phyloP scores from a whole-genome alignment of 2,329 filamentous ascomycete genomes.

The Ceratocystis ficicola region DNA sequence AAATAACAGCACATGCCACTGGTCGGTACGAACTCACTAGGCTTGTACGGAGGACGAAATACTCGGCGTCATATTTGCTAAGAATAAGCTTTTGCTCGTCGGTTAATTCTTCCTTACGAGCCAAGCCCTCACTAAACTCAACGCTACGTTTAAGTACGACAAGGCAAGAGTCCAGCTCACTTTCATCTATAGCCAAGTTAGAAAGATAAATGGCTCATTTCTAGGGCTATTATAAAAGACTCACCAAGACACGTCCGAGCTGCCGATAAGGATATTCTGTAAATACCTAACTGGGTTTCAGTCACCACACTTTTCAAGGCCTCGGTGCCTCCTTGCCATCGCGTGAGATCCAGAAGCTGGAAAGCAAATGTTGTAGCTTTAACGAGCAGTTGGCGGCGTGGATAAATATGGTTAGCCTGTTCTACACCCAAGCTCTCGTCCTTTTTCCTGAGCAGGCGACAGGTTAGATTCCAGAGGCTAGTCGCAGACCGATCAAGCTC shows the following conservation, averaged over 20 bases:
- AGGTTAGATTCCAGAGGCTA: constrained; percentile 55
- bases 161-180: constrained; percentile 45
- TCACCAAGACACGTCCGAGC: constrained; percentile 50
- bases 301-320: constrained; percentile 24
- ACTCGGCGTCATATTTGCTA: constrained; percentile 38
- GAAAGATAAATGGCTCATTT: neutral
- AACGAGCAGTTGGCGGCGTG: constrained; percentile 29
- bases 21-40: constrained; percentile 39
- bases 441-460: constrained; percentile 40
- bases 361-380: constrained; percentile 48
- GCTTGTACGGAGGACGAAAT: constrained; percentile 51
- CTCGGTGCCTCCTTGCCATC: constrained; percentile 27
- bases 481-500: constrained; percentile 47
- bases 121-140: constrained; percentile 11
- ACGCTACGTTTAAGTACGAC: constrained; percentile 44
- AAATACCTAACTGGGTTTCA: constrained; percentile 41
- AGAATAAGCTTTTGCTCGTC: constrained; percentile 11
- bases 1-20: neutral
- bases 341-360: constrained; percentile 50
- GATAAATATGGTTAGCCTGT: constrained; percentile 13
- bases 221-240: constrained; percentile 22
- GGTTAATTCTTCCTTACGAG: constrained; percentile 5
- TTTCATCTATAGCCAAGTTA: constrained; percentile 33
- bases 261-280: constrained; percentile 56
- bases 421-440: constrained; percentile 35